Conservation (phyloP, 345 rosid genomes). For the Litchi chinensis region DNA sequence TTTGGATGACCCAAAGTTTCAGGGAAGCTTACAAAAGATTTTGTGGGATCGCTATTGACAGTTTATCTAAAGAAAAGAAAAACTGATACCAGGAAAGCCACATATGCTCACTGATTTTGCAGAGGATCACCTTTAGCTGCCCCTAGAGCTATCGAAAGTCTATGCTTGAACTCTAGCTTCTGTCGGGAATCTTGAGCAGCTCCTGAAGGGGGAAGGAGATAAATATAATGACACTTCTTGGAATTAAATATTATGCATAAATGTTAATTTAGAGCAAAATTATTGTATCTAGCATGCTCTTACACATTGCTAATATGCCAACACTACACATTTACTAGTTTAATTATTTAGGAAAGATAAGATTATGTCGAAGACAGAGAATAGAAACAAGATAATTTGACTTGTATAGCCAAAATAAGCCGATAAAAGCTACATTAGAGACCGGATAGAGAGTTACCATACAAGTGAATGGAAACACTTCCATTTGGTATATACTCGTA, state of each 20-base stretch:
- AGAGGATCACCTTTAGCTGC: conserved; percentile 97
- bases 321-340: background rate
- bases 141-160: conserved; percentile 87
- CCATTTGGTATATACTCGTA: conserved; percentile 94
- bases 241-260: conserved; percentile 3
- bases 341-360: conserved; percentile 7
- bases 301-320: background rate
- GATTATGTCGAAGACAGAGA: background rate
- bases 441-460: conserved; percentile 83
- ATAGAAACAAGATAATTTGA: background rate
- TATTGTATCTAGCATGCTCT: background rate
- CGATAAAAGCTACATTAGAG: conserved; percentile 21
- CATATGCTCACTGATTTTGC: conserved; percentile 81
- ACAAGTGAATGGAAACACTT: conserved; percentile 95
- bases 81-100: conserved; percentile 72
- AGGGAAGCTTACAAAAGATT: conserved; percentile 31
- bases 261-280: background rate
- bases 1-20: conserved; percentile 9
- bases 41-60: conserved; percentile 18
- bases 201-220: conserved; percentile 41
- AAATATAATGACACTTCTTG: background rate
- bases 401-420: background rate
- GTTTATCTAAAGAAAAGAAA: conserved; percentile 44
- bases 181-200: conserved; percentile 62
- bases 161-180: conserved; percentile 91